A percentile compares a stretch with the other conserved stretches of the same genome.
phyloP scores from a whole-genome alignment of 148 eudicot species.

The Nyssa sinensis region DNA sequence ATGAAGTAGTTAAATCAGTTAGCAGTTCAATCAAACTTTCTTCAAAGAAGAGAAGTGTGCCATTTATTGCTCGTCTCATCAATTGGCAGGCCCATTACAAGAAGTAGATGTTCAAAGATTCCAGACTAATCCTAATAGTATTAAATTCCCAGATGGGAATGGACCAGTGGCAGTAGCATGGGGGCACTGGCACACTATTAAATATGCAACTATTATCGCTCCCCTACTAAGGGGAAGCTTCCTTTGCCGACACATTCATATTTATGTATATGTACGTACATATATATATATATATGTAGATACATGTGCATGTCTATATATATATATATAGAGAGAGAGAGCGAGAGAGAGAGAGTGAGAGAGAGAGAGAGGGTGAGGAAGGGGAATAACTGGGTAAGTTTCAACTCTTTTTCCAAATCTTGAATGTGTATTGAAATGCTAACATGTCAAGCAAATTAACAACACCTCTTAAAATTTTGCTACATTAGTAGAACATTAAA shows the following conservation, averaged over 20 bases:
- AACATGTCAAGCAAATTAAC: conserved; percentile 9
- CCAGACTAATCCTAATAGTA: no score
- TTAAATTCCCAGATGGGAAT: no score
- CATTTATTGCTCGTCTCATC: no score
- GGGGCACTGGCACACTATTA: neutral
- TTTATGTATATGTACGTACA: neutral
- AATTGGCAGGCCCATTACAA: no score
- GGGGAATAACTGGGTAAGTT: neutral
- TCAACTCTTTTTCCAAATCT: neutral
- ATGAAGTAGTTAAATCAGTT: no score
- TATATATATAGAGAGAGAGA: no score
- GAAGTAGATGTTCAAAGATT: no score
- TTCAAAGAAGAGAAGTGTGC: no score
- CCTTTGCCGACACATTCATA: neutral
- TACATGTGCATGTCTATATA: no score
- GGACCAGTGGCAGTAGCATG: neutral
- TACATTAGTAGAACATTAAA: neutral
- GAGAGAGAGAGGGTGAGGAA: no score
- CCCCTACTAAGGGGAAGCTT: neutral
- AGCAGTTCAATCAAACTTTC: no score
- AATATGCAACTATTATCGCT: neutral
- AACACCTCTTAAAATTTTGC: neutral
- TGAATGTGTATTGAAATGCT: neutral
- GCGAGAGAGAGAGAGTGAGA: no score
- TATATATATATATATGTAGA: neutral